These are phyloP conservation scores for Verticillium tricorpus DNA, from an alignment of 2,329 filamentous ascomycete species.

Conservation along the genomic window DNA sequence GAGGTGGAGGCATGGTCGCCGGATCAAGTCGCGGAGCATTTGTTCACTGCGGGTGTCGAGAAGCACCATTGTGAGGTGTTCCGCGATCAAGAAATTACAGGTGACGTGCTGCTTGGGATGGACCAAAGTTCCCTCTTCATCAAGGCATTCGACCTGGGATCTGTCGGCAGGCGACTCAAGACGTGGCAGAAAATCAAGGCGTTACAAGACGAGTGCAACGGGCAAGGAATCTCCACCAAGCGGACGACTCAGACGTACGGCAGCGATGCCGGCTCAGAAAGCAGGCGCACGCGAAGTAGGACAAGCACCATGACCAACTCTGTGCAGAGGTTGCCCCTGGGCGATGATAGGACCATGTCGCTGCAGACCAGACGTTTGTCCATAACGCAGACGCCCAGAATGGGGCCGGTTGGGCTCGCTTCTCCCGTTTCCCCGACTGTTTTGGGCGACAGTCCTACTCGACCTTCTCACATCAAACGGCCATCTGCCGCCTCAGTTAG, in stretches of 20 bases:
- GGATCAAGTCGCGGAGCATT: slow-evolving; percentile 79
- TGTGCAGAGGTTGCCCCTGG: slow-evolving; percentile 33
- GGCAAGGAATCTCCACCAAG: slow-evolving; percentile 36
- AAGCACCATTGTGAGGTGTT: slow-evolving; percentile 91
- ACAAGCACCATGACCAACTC: slow-evolving; percentile 53
- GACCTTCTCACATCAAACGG: slow-evolving; percentile 47
- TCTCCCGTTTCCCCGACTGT: slow-evolving; percentile 33
- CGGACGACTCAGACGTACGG: slow-evolving; percentile 53
- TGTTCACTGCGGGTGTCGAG: slow-evolving; percentile 82
- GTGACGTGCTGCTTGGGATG: slow-evolving; percentile 90
- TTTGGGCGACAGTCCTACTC: slow-evolving; percentile 40
- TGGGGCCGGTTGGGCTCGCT: slow-evolving; percentile 38
- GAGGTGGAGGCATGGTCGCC: slow-evolving; percentile 80
- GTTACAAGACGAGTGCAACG: slow-evolving; percentile 80
- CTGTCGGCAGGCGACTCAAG: slow-evolving; percentile 82
- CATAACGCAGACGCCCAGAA: slow-evolving; percentile 42
- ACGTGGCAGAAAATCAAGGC: slow-evolving; percentile 96
- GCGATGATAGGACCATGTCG: slow-evolving; percentile 41
- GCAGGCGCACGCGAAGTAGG: slow-evolving; percentile 46
- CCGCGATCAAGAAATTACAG: slow-evolving; percentile 89
- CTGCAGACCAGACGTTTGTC: slow-evolving; percentile 45
- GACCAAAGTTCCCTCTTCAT: slow-evolving; percentile 93
- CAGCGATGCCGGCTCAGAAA: slow-evolving; percentile 55
- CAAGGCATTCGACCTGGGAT: slow-evolving; percentile 90
- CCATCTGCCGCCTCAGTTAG: slow-evolving; percentile 80